Evolutionary conservation across 2,329 filamentous ascomycete species (phyloP).

Genomic region (Helotiales sp.): DNA sequence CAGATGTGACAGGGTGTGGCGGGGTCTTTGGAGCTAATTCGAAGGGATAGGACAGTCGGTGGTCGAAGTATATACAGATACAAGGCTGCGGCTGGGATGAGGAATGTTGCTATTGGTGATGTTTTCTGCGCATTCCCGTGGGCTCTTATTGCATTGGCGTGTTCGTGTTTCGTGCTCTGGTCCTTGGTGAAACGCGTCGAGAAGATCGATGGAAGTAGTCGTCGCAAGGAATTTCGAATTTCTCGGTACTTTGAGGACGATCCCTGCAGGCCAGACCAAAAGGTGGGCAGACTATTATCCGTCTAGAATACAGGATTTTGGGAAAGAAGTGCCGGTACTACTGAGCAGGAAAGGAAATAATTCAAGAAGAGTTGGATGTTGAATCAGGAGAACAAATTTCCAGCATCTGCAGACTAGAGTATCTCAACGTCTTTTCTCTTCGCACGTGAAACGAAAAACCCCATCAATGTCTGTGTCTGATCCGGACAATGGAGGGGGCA

Average conservation of each 20-base stretch:
- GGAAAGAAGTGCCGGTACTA: neutral
- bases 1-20: neutral
- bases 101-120: neutral
- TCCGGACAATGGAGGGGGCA: no score
- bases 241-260: neutral
- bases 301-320: conserved; percentile 2
- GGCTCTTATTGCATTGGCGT: neutral
- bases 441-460: neutral
- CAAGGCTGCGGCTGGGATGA: neutral
- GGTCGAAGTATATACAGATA: neutral
- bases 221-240: neutral
- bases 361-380: neutral
- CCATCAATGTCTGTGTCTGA: neutral
- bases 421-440: neutral
- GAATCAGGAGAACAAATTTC: neutral
- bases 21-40: neutral
- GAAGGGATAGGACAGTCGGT: neutral
- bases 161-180: neutral
- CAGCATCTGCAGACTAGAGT: neutral
- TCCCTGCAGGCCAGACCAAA: conserved; percentile 1
- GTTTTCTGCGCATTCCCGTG: neutral
- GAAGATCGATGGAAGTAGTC: neutral
- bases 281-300: conserved; percentile 2
- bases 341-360: neutral
- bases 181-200: conserved; percentile 1